Conservation (phyloP, 495 filamentous ascomycete species). For the Opeltia flavorubescens region DNA sequence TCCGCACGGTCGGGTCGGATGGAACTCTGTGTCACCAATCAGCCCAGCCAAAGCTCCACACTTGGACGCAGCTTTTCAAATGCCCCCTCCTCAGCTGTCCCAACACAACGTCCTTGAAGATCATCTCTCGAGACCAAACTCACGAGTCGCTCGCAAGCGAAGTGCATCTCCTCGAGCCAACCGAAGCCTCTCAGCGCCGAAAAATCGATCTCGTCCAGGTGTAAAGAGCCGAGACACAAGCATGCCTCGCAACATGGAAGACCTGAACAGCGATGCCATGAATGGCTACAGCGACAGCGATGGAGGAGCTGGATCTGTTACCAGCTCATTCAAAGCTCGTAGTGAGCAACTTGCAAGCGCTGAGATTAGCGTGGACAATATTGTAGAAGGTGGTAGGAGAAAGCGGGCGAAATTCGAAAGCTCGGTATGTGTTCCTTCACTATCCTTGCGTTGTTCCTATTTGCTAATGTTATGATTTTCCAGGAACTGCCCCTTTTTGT, state of each 20-base stretch:
- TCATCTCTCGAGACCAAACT: conserved; percentile 49
- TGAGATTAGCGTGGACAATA: conserved; percentile 94
- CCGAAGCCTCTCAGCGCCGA: conserved; percentile 63
- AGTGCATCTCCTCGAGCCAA: conserved; percentile 69
- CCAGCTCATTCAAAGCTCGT: conserved; percentile 55
- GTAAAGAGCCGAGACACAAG: conserved; percentile 56
- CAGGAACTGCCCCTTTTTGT: conserved; percentile 93
- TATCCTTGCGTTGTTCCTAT: conserved; percentile 10
- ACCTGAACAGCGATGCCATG: conserved; percentile 45
- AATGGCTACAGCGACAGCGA: conserved; percentile 74
- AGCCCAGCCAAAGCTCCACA: conserved; percentile 34
- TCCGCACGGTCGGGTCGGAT: conserved; percentile 25
- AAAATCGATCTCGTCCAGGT: conserved; percentile 47
- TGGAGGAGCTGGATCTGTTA: conserved; percentile 53
- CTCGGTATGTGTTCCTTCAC: conserved; percentile 62
- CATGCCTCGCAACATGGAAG: conserved; percentile 45
- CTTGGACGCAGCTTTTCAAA: conserved; percentile 41
- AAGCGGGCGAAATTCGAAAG: conserved; percentile 97
- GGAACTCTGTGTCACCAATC: conserved; percentile 21
- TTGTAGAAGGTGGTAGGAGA: conserved; percentile 87
- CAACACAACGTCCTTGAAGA: conserved; percentile 39
- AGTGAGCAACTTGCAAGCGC: conserved; percentile 78
- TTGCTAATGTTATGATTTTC: conserved; percentile 10
- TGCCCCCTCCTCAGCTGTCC: conserved; percentile 35
- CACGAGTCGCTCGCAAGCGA: conserved; percentile 54